Conservation (phyloP, 768 basidiomycete species). For the Pleurotus tuber-regium region DNA sequence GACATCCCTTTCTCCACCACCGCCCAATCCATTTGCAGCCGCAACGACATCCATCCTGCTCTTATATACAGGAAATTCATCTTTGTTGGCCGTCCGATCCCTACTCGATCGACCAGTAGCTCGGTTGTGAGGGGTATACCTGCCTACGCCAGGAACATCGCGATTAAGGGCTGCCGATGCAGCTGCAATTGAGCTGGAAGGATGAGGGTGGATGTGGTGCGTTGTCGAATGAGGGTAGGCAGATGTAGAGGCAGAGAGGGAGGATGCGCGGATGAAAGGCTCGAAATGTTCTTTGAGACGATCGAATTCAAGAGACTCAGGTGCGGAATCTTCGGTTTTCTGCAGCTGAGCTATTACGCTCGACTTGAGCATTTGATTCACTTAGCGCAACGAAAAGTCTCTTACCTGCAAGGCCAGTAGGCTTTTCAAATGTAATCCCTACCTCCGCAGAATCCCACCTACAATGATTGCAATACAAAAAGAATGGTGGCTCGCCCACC, state of each 20-base stretch:
- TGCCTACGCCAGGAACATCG: slow-evolving; percentile 80
- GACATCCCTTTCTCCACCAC: slow-evolving; percentile 66
- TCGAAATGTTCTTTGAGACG: slow-evolving; percentile 96
- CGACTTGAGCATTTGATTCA: not conserved
- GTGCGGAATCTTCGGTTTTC: slow-evolving; percentile 82
- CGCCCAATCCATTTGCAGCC: slow-evolving; percentile 50
- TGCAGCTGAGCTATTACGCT: slow-evolving; percentile 78
- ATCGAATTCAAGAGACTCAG: slow-evolving; percentile 88
- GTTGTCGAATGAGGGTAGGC: slow-evolving; percentile 45
- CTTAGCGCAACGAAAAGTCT: slow-evolving; percentile 1
- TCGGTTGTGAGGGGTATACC: slow-evolving; percentile 65
- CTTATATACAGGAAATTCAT: slow-evolving; percentile 77
- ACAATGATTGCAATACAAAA: slow-evolving; percentile 89
- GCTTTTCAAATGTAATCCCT: slow-evolving; percentile 93
- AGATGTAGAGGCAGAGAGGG: slow-evolving; percentile 64
- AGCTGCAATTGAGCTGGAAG: slow-evolving; percentile 76
- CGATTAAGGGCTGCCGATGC: slow-evolving; percentile 86
- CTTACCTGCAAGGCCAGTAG: slow-evolving; percentile 90
- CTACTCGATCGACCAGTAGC: slow-evolving; percentile 46
- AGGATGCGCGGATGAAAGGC: slow-evolving; percentile 84
- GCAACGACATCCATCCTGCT: slow-evolving; percentile 65
- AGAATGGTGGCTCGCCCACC: slow-evolving; percentile 85
- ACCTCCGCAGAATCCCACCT: slow-evolving; percentile 94
- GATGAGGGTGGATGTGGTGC: slow-evolving; percentile 70
- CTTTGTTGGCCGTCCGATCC: slow-evolving; percentile 66